Conservation (phyloP, 208 protist genomes). For the Wallacemonas sp. region DNA sequence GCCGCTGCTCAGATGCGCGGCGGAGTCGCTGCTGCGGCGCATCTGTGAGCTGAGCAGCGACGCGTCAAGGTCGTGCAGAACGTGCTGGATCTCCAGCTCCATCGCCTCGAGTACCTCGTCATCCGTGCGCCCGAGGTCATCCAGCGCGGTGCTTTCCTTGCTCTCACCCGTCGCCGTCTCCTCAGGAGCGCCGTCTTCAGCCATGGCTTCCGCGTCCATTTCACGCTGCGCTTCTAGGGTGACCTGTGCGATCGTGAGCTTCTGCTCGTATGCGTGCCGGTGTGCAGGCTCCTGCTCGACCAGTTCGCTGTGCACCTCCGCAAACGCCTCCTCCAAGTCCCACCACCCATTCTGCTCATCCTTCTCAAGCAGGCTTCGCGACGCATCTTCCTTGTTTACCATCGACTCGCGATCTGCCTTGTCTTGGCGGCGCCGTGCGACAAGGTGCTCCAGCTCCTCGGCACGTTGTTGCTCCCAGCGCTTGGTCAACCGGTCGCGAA, state of each 20-base stretch:
- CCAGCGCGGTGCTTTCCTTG: background rate
- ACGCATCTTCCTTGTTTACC: conserved; percentile 29
- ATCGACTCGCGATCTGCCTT: conserved; percentile 31
- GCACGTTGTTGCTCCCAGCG: conserved; percentile 60
- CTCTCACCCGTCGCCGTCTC: too few relatives aligned
- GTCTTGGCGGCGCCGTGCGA: conserved; percentile 42
- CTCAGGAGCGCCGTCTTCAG: background rate
- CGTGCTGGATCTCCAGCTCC: conserved; percentile 70
- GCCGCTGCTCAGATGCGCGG: background rate
- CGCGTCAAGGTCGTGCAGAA: conserved; percentile 38
- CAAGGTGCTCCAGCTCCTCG: conserved; percentile 54
- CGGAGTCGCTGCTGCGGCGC: background rate
- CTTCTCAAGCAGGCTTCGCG: conserved; percentile 25
- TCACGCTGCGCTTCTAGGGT: conserved; percentile 28
- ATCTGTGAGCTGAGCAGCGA: background rate
- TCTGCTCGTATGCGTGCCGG: conserved; percentile 50
- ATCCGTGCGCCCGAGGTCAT: background rate
- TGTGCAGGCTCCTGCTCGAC: conserved; percentile 22
- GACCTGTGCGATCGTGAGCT: conserved; percentile 29
- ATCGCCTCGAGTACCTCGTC: conserved; percentile 46
- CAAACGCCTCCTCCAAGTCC: conserved; percentile 35
- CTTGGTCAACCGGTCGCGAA: conserved; percentile 71
- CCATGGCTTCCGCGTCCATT: conserved; percentile 21
- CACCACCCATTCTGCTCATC: conserved; percentile 37
- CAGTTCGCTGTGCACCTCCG: conserved; percentile 21